Evolutionary conservation across 2,329 filamentous ascomycete species (phyloP), one percentile per base, ranked within the genome.

Genomic region (Ophiosphaerella narmari): DNA sequence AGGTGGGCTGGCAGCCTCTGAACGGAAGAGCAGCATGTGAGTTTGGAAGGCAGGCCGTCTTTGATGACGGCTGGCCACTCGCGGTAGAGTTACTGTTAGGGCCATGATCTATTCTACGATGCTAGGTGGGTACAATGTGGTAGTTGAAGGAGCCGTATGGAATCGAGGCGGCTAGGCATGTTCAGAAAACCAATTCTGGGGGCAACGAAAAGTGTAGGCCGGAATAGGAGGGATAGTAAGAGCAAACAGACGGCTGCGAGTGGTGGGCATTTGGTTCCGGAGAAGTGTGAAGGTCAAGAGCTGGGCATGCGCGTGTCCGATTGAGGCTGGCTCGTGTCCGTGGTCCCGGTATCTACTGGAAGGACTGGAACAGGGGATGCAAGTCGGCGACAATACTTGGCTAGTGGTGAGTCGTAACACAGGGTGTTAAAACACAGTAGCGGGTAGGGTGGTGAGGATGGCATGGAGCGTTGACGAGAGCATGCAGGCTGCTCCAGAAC

Each of bases 251-350:
- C 16, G 14, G 16, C 18, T 42, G 47, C 23, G 42, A 45, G 23
- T 26, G 34, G 23, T 23, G 38, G 8, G n/a, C 35, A 42, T 36
- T 35, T n/a, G 13, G 13, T 14, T 23, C 34, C 35, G 43, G 32
- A 9, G 34, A 34, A 33, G 11, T 12, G 16, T 46, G 41, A 49
- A 47, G 47, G 33, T 38, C 34, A 45, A 37, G 45, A 48, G 37
- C 39, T 54, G 46, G 61, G 59, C 54, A 50, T 53, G 24, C 23
- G 39, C 39, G 43, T 36, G 55, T 55, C 50, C 41, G 42, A 56
- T 60, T 42, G 46, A 51, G 52, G 51, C 51, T 50, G 53, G 12
- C 18, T 42, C 43, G 38, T 48, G 43, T 48, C 55, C 50, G 47
- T 52, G 48, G 54, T 31, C 35, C 24, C 39, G 39, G 39, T 42